Evolutionary conservation across 768 basidiomycete genomes (phyloP).

Genomic region (Mycena polygramma): DNA sequence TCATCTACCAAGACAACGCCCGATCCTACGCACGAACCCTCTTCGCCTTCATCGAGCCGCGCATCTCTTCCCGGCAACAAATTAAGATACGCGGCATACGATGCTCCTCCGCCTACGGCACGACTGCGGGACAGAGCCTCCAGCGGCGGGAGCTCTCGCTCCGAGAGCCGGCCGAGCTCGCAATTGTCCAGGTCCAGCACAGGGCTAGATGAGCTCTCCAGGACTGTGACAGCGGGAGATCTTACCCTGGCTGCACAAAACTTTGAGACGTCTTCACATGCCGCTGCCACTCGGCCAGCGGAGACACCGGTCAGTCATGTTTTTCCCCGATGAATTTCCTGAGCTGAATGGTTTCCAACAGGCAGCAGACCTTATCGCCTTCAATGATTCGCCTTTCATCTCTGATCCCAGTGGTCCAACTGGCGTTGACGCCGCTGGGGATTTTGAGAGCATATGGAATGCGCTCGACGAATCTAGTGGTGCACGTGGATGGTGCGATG

Average conservation of each 20-base stretch:
- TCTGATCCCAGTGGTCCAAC: constrained; percentile 51
- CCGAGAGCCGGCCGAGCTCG: constrained; percentile 42
- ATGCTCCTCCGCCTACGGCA: constrained; percentile 65
- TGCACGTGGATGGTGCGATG: constrained; percentile 79
- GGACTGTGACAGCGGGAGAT: constrained; percentile 58
- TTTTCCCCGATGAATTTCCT: not conserved
- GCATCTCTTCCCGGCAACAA: constrained; percentile 55
- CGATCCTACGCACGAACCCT: constrained; percentile 28
- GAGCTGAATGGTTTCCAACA: not conserved
- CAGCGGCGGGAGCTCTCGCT: constrained; percentile 51
- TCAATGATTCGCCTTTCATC: constrained; percentile 77
- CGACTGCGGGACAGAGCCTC: constrained; percentile 55
- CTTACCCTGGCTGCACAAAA: constrained; percentile 54
- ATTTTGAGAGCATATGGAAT: constrained; percentile 74
- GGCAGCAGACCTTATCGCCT: constrained; percentile 71
- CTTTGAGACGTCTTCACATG: constrained; percentile 42
- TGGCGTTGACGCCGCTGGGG: constrained; percentile 39
- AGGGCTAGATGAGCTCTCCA: constrained; percentile 40
- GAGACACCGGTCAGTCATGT: constrained; percentile 11
- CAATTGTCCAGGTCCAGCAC: constrained; percentile 47
- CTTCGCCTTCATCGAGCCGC: constrained; percentile 40
- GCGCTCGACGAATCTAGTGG: constrained; percentile 54
- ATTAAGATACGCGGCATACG: constrained; percentile 81
- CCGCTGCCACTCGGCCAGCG: not conserved
- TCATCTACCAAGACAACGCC: constrained; percentile 33